Base-by-base conservation (phyloP, 805 yeast genomes). In the Metschnikowia aberdeeniae region DNA sequence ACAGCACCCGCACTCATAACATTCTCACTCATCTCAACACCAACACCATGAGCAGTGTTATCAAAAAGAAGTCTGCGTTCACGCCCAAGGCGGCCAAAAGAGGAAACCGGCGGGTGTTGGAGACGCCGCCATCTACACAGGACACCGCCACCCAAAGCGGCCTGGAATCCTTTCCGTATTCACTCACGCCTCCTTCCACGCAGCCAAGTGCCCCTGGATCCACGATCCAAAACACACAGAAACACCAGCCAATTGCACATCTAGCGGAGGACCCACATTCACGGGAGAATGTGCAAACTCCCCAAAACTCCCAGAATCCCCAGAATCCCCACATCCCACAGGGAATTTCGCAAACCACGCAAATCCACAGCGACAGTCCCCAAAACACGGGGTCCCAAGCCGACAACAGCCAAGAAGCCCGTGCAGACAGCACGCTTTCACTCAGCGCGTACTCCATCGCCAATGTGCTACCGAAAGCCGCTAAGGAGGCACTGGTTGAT, bases 21-120 rank as follows among this genome's bases (percentile, higher is more conserved):
- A 9, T n/a, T 12, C 17, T 20, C 27, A 29, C 27, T 37, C 8
- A 14, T 29, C 37, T 12, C 37, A 4, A 26, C 34, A 8, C 26
- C 8, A 24, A 9, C 27, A 41, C 29, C 39, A 73, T 73, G 78
- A 73, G 77, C 63, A 68, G 76, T 64, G 62, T 75, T 20, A 71
- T 72, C 40, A 71, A 70, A 63, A 64, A 64, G 59, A 77, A 81
- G 22, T 75, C 84, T 10, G 78, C 84, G 45, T 84, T 84, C 62
- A 70, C 76, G n/a, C 89, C 89, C 2, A 82, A 81, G 50, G 51
- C 67, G 32, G 63, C 59, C 53, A 62, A 60, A 52, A 54, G 62
- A 33, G 49, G 52, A 8, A 48, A 56, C 13, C 56, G 60, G 46
- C 59, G 56, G 38, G 35, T 34, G 12, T 12, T 28, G 13, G 45